Evolutionary conservation across 352 stramenopile species (phyloP).

Genomic region (Pythium phragmiticola): DNA sequence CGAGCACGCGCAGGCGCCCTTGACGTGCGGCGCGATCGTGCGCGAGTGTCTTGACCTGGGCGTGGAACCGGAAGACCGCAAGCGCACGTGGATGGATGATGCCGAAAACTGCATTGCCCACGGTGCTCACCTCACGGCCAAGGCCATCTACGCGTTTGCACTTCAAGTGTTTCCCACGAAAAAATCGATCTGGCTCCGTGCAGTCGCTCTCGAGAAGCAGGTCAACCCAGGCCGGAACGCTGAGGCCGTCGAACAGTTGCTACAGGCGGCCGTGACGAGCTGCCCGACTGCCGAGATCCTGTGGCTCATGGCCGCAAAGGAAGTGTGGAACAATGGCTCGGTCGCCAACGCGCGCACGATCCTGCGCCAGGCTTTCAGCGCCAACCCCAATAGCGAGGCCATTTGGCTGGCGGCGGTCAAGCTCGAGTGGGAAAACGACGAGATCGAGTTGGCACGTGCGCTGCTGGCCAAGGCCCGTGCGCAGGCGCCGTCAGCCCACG

Average conservation of each 20-base stretch:
- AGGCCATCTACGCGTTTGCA: conserved; percentile 93
- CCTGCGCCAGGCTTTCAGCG: conserved; percentile 95
- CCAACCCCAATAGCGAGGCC: conserved; percentile 95
- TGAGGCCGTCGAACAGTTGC: conserved; percentile 82
- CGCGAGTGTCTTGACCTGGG: conserved; percentile 92
- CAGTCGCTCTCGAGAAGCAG: conserved; percentile 96
- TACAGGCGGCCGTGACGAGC: conserved; percentile 92
- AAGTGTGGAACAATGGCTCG: conserved; percentile 94
- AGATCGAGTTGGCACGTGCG: conserved; percentile 91
- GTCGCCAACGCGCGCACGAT: conserved; percentile 93
- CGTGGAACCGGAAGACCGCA: conserved; percentile 95
- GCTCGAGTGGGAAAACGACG: conserved; percentile 98
- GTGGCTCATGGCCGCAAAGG: conserved; percentile 98
- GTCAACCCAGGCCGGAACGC: conserved; percentile 77
- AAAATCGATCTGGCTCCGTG: conserved; percentile 95
- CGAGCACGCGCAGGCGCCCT: conserved; percentile 87
- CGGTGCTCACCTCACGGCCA: conserved; percentile 89
- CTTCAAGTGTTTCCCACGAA: conserved; percentile 90
- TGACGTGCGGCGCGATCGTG: conserved; percentile 96
- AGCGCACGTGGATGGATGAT: conserved; percentile 97
- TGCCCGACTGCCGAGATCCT: conserved; percentile 96
- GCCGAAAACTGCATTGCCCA: conserved; percentile 89
- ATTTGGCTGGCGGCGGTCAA: conserved; percentile 98
- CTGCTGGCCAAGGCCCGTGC: conserved; percentile 76
- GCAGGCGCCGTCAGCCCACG: conserved; percentile 87